Conservation (phyloP, 78 protist species). For the Acrasis kona region DNA sequence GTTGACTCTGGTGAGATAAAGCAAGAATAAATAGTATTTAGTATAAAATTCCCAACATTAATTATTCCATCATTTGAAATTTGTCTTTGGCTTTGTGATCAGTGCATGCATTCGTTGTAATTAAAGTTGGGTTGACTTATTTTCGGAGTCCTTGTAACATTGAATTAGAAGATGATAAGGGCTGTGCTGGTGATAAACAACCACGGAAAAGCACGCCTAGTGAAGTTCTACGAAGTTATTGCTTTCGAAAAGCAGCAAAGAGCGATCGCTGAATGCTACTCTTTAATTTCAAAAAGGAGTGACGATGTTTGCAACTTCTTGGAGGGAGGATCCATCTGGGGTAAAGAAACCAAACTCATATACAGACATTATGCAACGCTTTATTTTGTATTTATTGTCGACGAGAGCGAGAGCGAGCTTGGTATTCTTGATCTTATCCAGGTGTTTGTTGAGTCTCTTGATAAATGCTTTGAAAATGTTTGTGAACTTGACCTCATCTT, state of each 20-base stretch:
- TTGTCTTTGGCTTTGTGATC: too few species aligned
- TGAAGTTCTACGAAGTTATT: conserved; percentile 74
- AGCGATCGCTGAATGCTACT: conserved; percentile 38
- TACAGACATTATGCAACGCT: conserved; percentile 93
- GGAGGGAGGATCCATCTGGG: conserved; percentile 42
- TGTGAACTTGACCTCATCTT: conserved; percentile 93
- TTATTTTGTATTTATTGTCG: conserved; percentile 79
- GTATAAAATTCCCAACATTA: too few species aligned
- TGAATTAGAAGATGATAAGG: too few species aligned
- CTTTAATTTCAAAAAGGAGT: conserved; percentile 60
- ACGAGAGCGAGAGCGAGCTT: conserved; percentile 76
- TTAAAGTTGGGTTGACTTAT: too few species aligned
- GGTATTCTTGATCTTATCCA: conserved; percentile 80
- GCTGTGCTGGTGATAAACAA: conserved; percentile 71
- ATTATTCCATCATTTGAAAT: too few species aligned
- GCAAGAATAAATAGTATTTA: too few species aligned
- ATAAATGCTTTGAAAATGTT: conserved; percentile 87
- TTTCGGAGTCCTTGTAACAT: too few species aligned
- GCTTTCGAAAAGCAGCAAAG: conserved; percentile 45
- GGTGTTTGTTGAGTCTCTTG: conserved; percentile 94
- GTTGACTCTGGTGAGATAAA: too few species aligned
- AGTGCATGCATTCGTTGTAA: too few species aligned
- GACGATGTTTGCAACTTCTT: conserved; percentile 82
- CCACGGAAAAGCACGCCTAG: conserved; percentile 82
- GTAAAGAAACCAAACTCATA: conserved; percentile 64